A percentile compares a stretch with the other conserved stretches of the same genome.
Conservation (phyloP, 2,329 filamentous ascomycete species). For the Colletotrichum theobromicola region DNA sequence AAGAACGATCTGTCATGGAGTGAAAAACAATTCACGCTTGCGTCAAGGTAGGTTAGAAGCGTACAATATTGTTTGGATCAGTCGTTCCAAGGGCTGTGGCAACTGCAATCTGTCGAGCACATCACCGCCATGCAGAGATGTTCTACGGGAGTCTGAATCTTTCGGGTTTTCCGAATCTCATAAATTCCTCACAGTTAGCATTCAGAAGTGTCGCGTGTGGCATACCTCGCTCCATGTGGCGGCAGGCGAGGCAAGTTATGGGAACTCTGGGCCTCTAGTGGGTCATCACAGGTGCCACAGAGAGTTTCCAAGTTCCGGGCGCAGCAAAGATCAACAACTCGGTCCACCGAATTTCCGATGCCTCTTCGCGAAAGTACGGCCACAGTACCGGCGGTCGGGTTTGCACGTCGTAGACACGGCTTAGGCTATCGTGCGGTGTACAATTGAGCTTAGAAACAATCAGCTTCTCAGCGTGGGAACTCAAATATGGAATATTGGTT, state of each 20-base stretch:
- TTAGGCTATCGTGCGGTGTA: background rate
- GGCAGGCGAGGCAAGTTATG: background rate
- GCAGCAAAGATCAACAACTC: background rate
- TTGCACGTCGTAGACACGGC: background rate
- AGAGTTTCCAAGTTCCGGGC: background rate
- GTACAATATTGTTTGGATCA: background rate
- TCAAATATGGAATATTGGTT: background rate
- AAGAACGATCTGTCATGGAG: too few relatives aligned
- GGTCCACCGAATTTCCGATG: slow-evolving; percentile 1
- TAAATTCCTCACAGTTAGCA: background rate
- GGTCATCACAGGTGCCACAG: background rate
- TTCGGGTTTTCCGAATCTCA: background rate
- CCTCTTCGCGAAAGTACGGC: background rate
- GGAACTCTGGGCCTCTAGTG: background rate
- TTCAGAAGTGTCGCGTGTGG: background rate
- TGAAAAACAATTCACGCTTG: background rate
- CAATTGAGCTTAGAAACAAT: background rate
- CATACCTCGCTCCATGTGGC: background rate
- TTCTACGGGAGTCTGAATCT: background rate
- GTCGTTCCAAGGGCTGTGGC: background rate
- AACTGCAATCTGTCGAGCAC: background rate
- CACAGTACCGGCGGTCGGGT: slow-evolving; percentile 3
- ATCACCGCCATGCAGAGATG: background rate
- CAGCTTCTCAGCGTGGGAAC: background rate
- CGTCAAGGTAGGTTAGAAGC: background rate